Evolutionary conservation across 1,139 yeast species (phyloP).

Genomic region (Diutina neorugosa): DNA sequence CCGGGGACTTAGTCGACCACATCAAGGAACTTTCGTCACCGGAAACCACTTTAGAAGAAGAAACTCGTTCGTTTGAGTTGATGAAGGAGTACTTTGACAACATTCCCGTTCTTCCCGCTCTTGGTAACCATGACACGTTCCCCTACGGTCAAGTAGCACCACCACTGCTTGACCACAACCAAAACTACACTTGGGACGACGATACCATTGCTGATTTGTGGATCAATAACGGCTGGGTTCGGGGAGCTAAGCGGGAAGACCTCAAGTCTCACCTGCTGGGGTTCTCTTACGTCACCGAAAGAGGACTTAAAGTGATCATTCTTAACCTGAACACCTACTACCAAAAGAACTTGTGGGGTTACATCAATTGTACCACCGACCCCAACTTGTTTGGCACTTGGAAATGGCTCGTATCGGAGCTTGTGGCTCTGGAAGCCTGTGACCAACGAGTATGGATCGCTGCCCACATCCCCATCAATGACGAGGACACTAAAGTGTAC

Average conservation of each 20-base stretch:
- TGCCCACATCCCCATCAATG: slow-evolving; percentile 55
- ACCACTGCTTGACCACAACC: slow-evolving; percentile 18
- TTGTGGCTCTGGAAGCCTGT: slow-evolving; percentile 41
- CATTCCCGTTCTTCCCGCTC: slow-evolving; percentile 49
- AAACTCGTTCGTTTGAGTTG: slow-evolving; percentile 36
- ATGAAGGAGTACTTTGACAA: slow-evolving; percentile 42
- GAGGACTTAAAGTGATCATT: slow-evolving; percentile 51
- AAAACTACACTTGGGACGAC: slow-evolving; percentile 44
- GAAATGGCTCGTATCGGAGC: slow-evolving; percentile 48
- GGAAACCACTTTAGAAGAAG: slow-evolving; percentile 40
- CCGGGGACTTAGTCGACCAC: slow-evolving; percentile 63
- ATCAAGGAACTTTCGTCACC: slow-evolving; percentile 34
- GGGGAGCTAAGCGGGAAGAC: slow-evolving; percentile 15
- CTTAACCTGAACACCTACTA: slow-evolving; percentile 60
- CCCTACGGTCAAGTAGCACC: slow-evolving; percentile 66
- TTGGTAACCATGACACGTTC: slow-evolving; percentile 66
- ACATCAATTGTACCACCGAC: slow-evolving; percentile 37
- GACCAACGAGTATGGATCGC: slow-evolving; percentile 61
- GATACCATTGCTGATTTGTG: slow-evolving; percentile 51
- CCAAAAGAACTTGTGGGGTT: slow-evolving; percentile 51
- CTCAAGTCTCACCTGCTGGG: slow-evolving; percentile 47
- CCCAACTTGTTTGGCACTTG: slow-evolving; percentile 58
- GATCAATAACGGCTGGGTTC: slow-evolving; percentile 33
- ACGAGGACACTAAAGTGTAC: slow-evolving; percentile 46
- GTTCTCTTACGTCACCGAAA: slow-evolving; percentile 41